Percentiles rank a stretch among this genome's conserved stretches.
Conservation (phyloP, 2,329 filamentous ascomycete species). For the Cladosporium austrohemisphaericum region DNA sequence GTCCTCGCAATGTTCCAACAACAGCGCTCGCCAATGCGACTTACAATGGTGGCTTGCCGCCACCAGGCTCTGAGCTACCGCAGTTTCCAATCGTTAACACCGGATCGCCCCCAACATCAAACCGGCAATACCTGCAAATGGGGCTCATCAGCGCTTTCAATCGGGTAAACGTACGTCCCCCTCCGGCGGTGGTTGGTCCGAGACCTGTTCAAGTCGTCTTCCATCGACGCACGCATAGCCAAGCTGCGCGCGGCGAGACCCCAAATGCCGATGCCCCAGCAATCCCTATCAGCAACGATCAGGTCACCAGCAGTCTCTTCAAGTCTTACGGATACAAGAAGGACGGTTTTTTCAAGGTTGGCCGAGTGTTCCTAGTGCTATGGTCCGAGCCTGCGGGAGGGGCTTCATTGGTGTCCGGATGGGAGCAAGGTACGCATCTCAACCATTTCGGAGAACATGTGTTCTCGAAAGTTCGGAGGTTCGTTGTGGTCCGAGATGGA, state of each 20-base stretch:
- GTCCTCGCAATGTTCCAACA: not conserved
- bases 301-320: not conserved
- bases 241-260: not conserved
- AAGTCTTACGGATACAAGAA: too few relatives aligned
- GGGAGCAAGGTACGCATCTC: not conserved
- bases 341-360: slow-evolving; percentile 21
- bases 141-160: too few relatives aligned
- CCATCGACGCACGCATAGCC: not conserved
- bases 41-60: not conserved
- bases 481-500: slow-evolving; percentile 24
- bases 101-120: not conserved
- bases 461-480: slow-evolving; percentile 24
- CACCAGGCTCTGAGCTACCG: too few relatives aligned
- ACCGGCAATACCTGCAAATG: not conserved
- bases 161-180: too few relatives aligned
- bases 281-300: not conserved
- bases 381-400: slow-evolving; percentile 23
- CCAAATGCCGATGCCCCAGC: not conserved
- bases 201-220: not conserved
- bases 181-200: not conserved
- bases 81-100: too few relatives aligned
- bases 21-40: not conserved
- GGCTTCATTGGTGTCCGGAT: not conserved
- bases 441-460: slow-evolving; percentile 17
- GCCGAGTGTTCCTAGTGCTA: slow-evolving; percentile 22